Percentiles rank a stretch among this genome's conserved stretches.
Conservation (phyloP, 1,284 basidiomycete species). For the Apiotrichum porosum region DNA sequence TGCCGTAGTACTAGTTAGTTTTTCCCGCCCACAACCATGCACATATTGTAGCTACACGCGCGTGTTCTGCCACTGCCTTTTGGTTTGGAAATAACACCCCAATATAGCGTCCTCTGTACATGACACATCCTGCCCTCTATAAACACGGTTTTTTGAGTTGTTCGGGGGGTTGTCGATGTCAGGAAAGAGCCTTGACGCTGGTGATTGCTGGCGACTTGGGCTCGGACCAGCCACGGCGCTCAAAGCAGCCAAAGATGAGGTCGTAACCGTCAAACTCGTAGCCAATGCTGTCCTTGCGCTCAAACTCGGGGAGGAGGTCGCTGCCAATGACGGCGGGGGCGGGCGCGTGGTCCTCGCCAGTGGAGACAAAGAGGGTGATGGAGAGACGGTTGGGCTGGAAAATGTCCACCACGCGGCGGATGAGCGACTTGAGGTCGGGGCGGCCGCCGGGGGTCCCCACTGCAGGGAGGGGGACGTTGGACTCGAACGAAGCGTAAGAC, state of each 20-base stretch:
- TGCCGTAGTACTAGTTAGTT: no score
- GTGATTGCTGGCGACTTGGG: conserved; percentile 6
- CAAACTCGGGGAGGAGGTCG: conserved; percentile 39
- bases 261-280: conserved; percentile 97
- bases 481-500: conserved; percentile 98
- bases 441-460: conserved; percentile 10
- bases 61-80: no score
- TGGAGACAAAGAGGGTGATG: conserved; percentile 88
- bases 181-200: conserved; percentile 1
- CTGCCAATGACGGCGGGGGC: conserved; percentile 20
- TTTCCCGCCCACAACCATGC: no score
- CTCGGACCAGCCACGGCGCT: conserved; percentile 50
- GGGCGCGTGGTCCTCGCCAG: conserved; percentile 51
- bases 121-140: no score
- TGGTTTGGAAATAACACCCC: no score
- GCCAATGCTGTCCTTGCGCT: conserved; percentile 89
- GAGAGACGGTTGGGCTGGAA: conserved; percentile 86
- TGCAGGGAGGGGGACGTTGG: conserved; percentile 76
- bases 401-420: conserved; percentile 82
- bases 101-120: no score
- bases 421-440: conserved; percentile 69
- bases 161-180: no score
- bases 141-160: no score
- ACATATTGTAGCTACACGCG: no score
- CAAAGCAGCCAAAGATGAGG: conserved; percentile 86